Evolutionary conservation across 2,329 filamentous ascomycete genomes (phyloP).

Genomic region (Penicillium polonicum): DNA sequence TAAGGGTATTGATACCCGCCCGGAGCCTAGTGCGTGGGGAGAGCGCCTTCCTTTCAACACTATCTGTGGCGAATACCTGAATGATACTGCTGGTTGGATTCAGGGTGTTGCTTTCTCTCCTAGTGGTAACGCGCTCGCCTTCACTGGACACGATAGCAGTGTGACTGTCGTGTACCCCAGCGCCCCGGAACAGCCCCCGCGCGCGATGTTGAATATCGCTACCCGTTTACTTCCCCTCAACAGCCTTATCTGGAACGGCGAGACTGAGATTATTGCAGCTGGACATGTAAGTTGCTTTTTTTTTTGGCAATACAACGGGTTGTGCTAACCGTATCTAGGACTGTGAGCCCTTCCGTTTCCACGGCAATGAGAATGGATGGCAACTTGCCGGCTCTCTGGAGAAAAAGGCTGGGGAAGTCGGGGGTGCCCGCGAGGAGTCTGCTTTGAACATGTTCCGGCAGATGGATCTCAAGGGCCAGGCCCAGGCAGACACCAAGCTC

Average conservation of each 20-base stretch:
- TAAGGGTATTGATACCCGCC: slow-evolving; percentile 86
- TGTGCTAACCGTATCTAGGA: slow-evolving; percentile 44
- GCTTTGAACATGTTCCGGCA: slow-evolving; percentile 97
- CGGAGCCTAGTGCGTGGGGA: slow-evolving; percentile 86
- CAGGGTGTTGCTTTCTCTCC: slow-evolving; percentile 93
- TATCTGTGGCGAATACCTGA: slow-evolving; percentile 92
- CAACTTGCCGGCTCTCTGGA: slow-evolving; percentile 79
- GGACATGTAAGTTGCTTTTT: slow-evolving; percentile 64
- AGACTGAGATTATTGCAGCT: slow-evolving; percentile 91
- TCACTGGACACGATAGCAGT: slow-evolving; percentile 92
- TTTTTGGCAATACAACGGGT: not conserved
- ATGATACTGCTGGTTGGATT: slow-evolving; percentile 95
- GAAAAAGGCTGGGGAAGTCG: slow-evolving; percentile 61
- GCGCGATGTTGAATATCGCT: slow-evolving; percentile 83
- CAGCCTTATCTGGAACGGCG: slow-evolving; percentile 86
- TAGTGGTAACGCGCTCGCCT: slow-evolving; percentile 87
- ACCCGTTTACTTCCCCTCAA: slow-evolving; percentile 91
- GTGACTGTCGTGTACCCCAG: slow-evolving; percentile 95
- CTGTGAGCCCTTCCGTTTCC: slow-evolving; percentile 85
- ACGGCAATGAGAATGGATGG: slow-evolving; percentile 78
- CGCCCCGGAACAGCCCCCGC: slow-evolving; percentile 84
- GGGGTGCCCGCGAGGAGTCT: slow-evolving; percentile 74
- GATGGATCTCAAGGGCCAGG: slow-evolving; percentile 97
- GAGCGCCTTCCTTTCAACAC: slow-evolving; percentile 97
- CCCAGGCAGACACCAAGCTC: slow-evolving; percentile 86